A percentile compares a stretch with the other conserved stretches of the same genome.
Evolutionary conservation across 2,329 filamentous ascomycete genomes (phyloP).

Genomic region (Seiridium unicorne): DNA sequence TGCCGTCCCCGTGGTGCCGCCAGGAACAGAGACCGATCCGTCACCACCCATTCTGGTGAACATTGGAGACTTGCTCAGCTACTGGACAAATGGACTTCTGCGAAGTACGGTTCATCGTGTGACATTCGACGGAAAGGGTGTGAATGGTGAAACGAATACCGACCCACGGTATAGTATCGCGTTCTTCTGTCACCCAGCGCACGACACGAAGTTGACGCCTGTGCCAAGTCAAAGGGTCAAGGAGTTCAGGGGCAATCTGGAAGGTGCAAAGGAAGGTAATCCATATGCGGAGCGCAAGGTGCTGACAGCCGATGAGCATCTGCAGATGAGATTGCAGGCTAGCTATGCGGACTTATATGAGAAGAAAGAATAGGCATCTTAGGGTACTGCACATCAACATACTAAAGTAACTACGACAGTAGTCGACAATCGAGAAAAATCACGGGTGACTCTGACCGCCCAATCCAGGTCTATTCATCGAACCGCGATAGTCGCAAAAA

Average conservation of each 20-base stretch:
- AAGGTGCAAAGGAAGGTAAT: slow-evolving; percentile 30
- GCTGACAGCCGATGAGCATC: slow-evolving; percentile 62
- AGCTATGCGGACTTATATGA: slow-evolving; percentile 58
- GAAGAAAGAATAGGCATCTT: slow-evolving; percentile 17
- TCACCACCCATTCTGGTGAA: slow-evolving; percentile 79
- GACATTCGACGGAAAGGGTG: slow-evolving; percentile 54
- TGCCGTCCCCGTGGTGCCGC: slow-evolving; percentile 65
- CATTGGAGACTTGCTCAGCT: slow-evolving; percentile 68
- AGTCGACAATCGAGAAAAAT: too few relatives aligned
- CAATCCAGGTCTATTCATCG: too few relatives aligned
- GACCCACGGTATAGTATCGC: slow-evolving; percentile 64
- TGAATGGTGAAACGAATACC: slow-evolving; percentile 43
- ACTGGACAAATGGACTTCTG: slow-evolving; percentile 88
- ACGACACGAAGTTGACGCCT: slow-evolving; percentile 48
- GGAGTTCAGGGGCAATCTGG: slow-evolving; percentile 26
- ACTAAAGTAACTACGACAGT: too few relatives aligned
- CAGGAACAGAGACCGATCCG: slow-evolving; percentile 54
- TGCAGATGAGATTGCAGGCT: slow-evolving; percentile 58
- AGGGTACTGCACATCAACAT: too few relatives aligned
- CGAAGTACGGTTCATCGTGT: slow-evolving; percentile 89
- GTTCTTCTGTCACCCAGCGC: slow-evolving; percentile 66
- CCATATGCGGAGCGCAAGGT: slow-evolving; percentile 53
- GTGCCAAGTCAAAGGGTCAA: slow-evolving; percentile 61
- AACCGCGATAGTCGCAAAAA: too few relatives aligned
- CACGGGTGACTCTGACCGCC: too few relatives aligned